Conservation (phyloP, 352 stramenopile species). For the Globisporangium takayamanum region DNA sequence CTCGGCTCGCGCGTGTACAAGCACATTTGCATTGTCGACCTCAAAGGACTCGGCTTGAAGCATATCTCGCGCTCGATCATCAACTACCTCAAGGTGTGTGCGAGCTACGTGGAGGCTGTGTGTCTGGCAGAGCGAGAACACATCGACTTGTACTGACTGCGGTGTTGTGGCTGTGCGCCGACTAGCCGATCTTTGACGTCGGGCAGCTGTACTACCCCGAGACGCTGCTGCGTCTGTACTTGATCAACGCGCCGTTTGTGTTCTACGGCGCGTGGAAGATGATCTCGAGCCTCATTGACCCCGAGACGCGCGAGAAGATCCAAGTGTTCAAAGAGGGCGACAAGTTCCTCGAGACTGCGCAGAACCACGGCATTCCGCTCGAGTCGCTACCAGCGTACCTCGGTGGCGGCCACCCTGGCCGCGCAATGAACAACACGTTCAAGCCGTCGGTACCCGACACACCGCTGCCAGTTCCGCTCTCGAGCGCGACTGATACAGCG, state of each 20-base stretch:
- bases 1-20: constrained; percentile 66
- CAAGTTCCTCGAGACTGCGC: constrained; percentile 45
- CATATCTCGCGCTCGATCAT: constrained; percentile 49
- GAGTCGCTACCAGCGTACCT: constrained; percentile 52
- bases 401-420: constrained; percentile 44
- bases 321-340: constrained; percentile 70
- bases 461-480: constrained; percentile 34
- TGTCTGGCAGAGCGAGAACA: neutral
- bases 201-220: constrained; percentile 78
- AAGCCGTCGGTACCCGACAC: constrained; percentile 48
- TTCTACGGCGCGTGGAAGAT: constrained; percentile 83
- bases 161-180: constrained; percentile 3
- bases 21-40: constrained; percentile 77
- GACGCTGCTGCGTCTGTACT: constrained; percentile 68
- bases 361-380: constrained; percentile 58
- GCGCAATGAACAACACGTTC: constrained; percentile 66
- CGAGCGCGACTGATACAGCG: neutral
- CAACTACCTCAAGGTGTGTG: constrained; percentile 52
- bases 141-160: neutral
- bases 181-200: constrained; percentile 71
- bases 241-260: constrained; percentile 78
- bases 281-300: constrained; percentile 60
- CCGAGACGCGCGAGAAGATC: constrained; percentile 79
- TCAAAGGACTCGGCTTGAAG: constrained; percentile 68
- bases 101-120: neutral